Evolutionary conservation across 2,329 filamentous ascomycete species (phyloP), one percentile per base, ranked within the genome.

Genomic region (Botrytis sinoallii): DNA sequence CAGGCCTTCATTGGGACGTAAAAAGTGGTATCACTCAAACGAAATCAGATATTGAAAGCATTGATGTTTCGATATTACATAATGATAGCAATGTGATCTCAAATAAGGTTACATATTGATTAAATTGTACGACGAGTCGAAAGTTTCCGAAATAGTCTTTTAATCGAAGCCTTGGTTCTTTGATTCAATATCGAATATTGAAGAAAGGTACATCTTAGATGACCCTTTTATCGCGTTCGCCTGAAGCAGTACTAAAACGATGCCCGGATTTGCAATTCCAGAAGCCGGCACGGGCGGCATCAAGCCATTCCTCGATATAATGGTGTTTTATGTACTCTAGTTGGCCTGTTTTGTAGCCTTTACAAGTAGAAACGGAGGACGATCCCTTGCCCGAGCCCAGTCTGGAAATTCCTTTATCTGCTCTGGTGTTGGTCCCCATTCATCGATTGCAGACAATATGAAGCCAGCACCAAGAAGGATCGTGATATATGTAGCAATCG

Each of bases 381-480:
- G 65, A 40, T 68, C 16, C 12, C 65, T n/a, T 29, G 46, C 65
- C 29, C 8, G 14, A 29, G 77, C 77, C 81, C 80, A 82, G 42
- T 81, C 79, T 20, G 80, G 80, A 55, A 80, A 76, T 42, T 76
- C 78, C 48, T 75, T 74, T 46, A 83, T 65, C 64, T 76, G 69
- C 22, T 77, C 73, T 22, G 25, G 40, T 60, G 55, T 75, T 46
- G 75, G 76, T 25, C 75, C 73, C 75, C 76, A 77, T 67, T 78
- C 76, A 61, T 75, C 68, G 18, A 77, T 74, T 12, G 74, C 75
- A 46, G 74, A 73, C 14, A 77, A 38, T 40, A 69, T 52, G 25
- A 78, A 77, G 18, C 77, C 74, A 32, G 69, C 75, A 70, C 73
- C 35, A 18, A 77, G 73, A 69, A 77, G 63, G 25, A 77, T 72